Evolutionary conservation across 2,329 filamentous ascomycete species (phyloP), one percentile per base, ranked within the genome.

Genomic region (Cladophialophora bantiana): DNA sequence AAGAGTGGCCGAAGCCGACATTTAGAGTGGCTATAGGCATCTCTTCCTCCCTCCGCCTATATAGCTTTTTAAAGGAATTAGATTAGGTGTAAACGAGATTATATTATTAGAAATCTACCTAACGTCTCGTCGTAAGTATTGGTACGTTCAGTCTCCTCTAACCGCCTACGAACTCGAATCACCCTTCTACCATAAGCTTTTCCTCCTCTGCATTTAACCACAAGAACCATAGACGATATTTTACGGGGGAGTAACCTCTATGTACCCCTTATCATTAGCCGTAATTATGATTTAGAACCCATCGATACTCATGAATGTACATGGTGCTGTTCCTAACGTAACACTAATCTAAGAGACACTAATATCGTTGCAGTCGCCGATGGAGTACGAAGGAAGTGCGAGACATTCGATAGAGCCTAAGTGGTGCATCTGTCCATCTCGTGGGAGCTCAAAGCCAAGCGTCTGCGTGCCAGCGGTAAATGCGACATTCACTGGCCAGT

Each of bases 121-220:
- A 40, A 40, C 12, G 38, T 40, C 38, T 40, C 38, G 38, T 40
- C 38, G 38, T 40, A 12, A 40, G 38, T 40, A 12, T 40, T 40
- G 12, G 38, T 12, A 40, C 38, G 7, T 40, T 40, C 9, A 40
- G 38, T 12, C 38, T 40, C 12, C 38, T 40, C 3, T 12, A 40
- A 40, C 38, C 13, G 13, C 38, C 38, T 40, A 13, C 38, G 38
- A 40, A 40, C 38, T 40, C 38, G 38, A 40, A 40, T 40, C 9
- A 40, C n/a, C 38, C 38, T 13, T 40, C 38, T 40, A 40, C 12
- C 38, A 40, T 12, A 40, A 53, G 50, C 50, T 53, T 53, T 15
- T 53, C 50, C 50, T 53, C 50, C 50, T 53, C 50, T 53, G 50
- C n/a, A 53, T 53, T 53, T 53, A 53, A 53, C 50, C n/a, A 53